A percentile compares a stretch with the other conserved stretches of the same genome.
Evolutionary conservation across 768 basidiomycete genomes (phyloP).

Genomic region (Termitomyces sp.): DNA sequence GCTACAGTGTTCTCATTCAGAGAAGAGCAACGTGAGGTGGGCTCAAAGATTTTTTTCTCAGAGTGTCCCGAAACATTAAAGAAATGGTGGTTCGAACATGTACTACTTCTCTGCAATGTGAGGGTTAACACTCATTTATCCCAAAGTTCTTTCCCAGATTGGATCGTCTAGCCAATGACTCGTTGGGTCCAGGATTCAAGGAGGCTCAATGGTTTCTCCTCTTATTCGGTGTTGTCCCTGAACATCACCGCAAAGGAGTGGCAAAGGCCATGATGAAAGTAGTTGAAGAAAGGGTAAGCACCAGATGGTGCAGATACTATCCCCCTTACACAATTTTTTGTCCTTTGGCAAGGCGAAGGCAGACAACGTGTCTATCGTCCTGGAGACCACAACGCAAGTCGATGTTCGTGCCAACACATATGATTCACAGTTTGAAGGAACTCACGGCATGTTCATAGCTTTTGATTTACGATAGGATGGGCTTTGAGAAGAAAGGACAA

Average conservation of each 20-base stretch:
- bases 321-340: not conserved
- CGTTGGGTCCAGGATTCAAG: slow-evolving; percentile 16
- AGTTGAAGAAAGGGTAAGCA: slow-evolving; percentile 18
- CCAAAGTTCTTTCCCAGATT: slow-evolving; percentile 19
- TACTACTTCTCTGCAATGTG: slow-evolving; percentile 3
- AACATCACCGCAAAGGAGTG: slow-evolving; percentile 24
- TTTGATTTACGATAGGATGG: slow-evolving; percentile 10
- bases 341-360: slow-evolving; percentile 13
- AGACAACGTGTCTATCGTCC: slow-evolving; percentile 13
- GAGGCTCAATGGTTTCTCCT: slow-evolving; percentile 22
- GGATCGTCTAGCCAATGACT: slow-evolving; percentile 8
- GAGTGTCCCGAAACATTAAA: slow-evolving; percentile 10
- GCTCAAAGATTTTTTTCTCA: slow-evolving; percentile 21
- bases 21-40: slow-evolving; percentile 21
- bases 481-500: slow-evolving; percentile 14
- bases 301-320: not conserved
- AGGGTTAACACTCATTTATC: not conserved
- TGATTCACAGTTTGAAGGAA: not conserved
- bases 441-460: slow-evolving; percentile 2
- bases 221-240: slow-evolving; percentile 22
- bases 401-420: slow-evolving; percentile 16
- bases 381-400: slow-evolving; percentile 22
- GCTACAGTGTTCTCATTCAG: slow-evolving; percentile 1
- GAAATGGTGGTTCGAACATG: slow-evolving; percentile 25
- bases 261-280: slow-evolving; percentile 20